Conservation (phyloP, 805 yeast genomes). For the Yamadazyma akitaensis region DNA sequence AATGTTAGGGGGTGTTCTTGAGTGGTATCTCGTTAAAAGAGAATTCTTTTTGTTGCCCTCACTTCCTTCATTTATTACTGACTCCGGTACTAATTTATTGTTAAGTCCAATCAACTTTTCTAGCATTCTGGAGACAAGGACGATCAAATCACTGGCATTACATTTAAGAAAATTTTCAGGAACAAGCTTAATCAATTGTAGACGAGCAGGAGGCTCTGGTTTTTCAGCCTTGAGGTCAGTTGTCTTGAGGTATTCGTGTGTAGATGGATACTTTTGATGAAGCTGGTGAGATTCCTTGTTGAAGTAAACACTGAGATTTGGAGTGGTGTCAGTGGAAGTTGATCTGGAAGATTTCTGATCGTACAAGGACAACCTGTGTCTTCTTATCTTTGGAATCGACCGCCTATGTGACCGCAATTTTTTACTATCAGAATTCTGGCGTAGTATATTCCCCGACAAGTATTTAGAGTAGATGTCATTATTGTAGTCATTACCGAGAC, state of each 20-base stretch:
- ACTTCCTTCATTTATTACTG: constrained; percentile 19
- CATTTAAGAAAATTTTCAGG: constrained; percentile 54
- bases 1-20: constrained; percentile 87
- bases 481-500: constrained; percentile 2
- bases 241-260: constrained; percentile 3
- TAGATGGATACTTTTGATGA: constrained; percentile 1
- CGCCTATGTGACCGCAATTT: too few relatives aligned
- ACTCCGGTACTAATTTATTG: constrained; percentile 49
- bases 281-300: neutral
- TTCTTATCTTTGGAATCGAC: constrained; percentile 1
- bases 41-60: constrained; percentile 14
- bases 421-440: neutral
- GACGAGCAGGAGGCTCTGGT: neutral
- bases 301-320: neutral
- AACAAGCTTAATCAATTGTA: constrained; percentile 2
- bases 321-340: constrained; percentile 5
- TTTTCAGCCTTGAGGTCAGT: constrained; percentile 3
- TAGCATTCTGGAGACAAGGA: constrained; percentile 75
- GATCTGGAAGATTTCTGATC: constrained; percentile 1
- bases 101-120: constrained; percentile 70
- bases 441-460: constrained; percentile 1
- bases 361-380: constrained; percentile 3
- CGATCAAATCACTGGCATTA: constrained; percentile 65
- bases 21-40: constrained; percentile 81
- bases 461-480: constrained; percentile 8